phyloP scores from a whole-genome alignment of 441 rosid genomes.

The Heliophila coronopifolia region DNA sequence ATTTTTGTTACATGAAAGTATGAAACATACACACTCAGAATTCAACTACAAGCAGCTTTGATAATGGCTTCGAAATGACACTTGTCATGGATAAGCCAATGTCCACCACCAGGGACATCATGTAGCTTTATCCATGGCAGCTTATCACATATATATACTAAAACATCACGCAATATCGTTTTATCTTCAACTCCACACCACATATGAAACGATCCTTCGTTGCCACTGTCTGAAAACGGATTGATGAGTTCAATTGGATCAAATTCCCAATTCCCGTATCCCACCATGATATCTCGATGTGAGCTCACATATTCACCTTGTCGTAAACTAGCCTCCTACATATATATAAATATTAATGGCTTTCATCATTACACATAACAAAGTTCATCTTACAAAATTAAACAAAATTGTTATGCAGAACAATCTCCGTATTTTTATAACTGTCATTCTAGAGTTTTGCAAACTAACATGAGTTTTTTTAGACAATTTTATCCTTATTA shows the following conservation, averaged over 20 bases:
- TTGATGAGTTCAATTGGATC: slow-evolving; percentile 44
- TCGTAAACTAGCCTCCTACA: slow-evolving; percentile 22
- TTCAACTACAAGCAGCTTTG: slow-evolving; percentile 39
- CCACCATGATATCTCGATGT: slow-evolving; percentile 37
- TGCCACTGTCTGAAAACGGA: slow-evolving; percentile 43
- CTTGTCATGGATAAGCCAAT: slow-evolving; percentile 32
- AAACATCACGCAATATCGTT: slow-evolving; percentile 35
- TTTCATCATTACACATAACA: no score
- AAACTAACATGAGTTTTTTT: no score
- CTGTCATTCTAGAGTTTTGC: no score
- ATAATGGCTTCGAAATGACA: slow-evolving; percentile 24
- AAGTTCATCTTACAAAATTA: no score
- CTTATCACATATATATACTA: slow-evolving; percentile 38
- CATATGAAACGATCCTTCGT: slow-evolving; percentile 43
- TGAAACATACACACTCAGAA: no score
- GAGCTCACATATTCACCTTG: slow-evolving; percentile 53
- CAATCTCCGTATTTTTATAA: no score
- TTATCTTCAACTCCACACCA: slow-evolving; percentile 57
- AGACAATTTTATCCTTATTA: no score
- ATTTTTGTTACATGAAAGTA: no score
- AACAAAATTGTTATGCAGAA: no score
- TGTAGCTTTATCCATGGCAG: slow-evolving; percentile 52
- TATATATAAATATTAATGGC: not conserved
- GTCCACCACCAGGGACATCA: slow-evolving; percentile 46
- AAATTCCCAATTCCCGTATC: slow-evolving; percentile 48